Evolutionary conservation across 768 basidiomycete genomes (phyloP), one percentile per base, ranked within the genome.

Genomic region (Boletus edulis): DNA sequence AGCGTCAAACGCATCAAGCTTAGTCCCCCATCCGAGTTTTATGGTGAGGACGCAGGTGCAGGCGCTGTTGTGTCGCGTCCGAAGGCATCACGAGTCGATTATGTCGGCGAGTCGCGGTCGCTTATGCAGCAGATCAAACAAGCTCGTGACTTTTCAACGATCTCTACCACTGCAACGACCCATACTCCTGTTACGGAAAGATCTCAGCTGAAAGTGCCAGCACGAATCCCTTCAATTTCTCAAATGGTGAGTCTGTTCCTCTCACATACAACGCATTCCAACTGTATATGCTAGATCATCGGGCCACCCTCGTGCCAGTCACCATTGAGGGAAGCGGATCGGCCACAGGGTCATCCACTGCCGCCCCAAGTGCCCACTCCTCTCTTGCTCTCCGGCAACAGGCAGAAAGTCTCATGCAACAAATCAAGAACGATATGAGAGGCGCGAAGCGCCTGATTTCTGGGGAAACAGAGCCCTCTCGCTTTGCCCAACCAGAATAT

Each of bases 1-100:
- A 91, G 89, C 63, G 75, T 87, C 31, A 94, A 94, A 69, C 84
- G 91, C 48, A 77, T 94, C 54, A 89, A 87, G 62, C 78, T 94
- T 22, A 92, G 86, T 62, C 86, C 89, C 2, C 75, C 75, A 5
- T 80, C 76, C 38, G 86, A 89, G 57, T 80, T 79, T 51, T 79
- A 78, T 60, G 77, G 75, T 3, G 80, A 81, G 50, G 82, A 79
- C 0, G 74, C 70, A 2, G 77, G 75, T 3, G 80, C 76, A 2
- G 76, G 75, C 0, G 77, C 78, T 0, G 68, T 76, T 12, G 75
- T 85, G 11, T 73, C 80, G 13, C 79, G 83, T 31, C 81, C 81
- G 0, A 76, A 67, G 58, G 52, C 70, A 7, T 69, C 65, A 32
- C 76, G 83, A 35, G 82, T 80, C 55, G 89, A 91, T 58, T 91